These are phyloP conservation scores for Urochloa ruziziensis DNA, from an alignment of 176 grass and related monocot species.

Conservation along the genomic window DNA sequence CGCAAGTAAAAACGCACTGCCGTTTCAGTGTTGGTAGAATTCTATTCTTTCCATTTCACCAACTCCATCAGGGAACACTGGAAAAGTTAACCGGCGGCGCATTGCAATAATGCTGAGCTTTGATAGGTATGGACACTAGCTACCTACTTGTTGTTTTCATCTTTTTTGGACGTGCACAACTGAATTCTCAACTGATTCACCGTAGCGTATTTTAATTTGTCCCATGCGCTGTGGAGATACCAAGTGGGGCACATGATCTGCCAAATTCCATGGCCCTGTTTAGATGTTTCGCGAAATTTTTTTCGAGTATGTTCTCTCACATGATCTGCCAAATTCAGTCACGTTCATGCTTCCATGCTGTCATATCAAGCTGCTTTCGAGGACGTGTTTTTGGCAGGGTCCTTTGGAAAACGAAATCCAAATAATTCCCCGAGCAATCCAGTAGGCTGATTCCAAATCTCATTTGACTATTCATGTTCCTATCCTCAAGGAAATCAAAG, in stretches of 20 bases:
- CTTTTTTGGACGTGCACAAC: not conserved
- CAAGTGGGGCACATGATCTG: not conserved
- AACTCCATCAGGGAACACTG: not conserved
- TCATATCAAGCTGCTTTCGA: not conserved
- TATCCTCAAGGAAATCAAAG: no score
- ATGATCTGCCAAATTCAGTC: not conserved
- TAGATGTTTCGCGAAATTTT: no score
- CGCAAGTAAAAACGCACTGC: conserved; percentile 16
- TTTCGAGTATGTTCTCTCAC: no score
- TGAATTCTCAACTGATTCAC: not conserved
- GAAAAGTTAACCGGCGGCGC: not conserved
- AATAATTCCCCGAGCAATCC: not conserved
- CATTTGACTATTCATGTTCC: no score
- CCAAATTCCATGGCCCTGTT: not conserved
- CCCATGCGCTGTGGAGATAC: not conserved
- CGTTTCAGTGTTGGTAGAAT: not conserved
- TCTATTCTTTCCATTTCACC: not conserved
- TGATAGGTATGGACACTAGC: conserved; percentile 17
- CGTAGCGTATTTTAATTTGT: not conserved
- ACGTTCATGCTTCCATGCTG: not conserved
- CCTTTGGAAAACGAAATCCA: not conserved
- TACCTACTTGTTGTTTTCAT: not conserved
- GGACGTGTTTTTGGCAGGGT: not conserved
- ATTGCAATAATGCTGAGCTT: not conserved
- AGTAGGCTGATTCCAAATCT: no score